Evolutionary conservation across 192 early-diverging fungal genomes (phyloP), one percentile per base, ranked within the genome.

Genomic region (Mortierella antarctica): DNA sequence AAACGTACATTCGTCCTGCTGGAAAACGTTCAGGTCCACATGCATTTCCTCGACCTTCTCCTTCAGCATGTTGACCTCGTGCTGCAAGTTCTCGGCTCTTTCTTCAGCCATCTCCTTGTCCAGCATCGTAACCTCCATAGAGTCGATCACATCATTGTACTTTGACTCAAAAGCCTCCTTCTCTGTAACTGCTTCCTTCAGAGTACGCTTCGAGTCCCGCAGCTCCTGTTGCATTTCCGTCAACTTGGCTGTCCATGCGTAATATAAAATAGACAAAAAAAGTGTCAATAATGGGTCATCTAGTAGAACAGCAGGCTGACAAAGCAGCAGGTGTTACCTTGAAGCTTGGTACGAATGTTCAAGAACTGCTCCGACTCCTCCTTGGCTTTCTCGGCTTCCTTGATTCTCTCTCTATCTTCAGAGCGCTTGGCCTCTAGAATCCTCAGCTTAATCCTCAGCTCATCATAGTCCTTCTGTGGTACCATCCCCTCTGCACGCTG

Each of bases 51-150:
- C 94, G 8, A 95, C 82, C 65, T 93, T 92, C 62, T 96, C 95
- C 63, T 93, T 93, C 20, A 96, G 74, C 20, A 86, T 62, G 45
- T 84, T 84, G 0, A 91, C 84, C 71, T 96, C 95, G 39, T 91
- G 91, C 66, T 91, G 87, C 59, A 96, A 62, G 17, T 88, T 84
- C 50, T 97, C 96, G 21, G 91, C 90, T 49, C 87, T 88, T 72
- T 97, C 96, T 67, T 96, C 96, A 0, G 95, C 96, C 88, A 96
- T 90, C 81, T 98, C 96, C 75, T 93, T 93, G 86, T 98, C 97
- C 14, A 98, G 72, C 6, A 94, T 85, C 62, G 93, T 89, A 83
- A 96, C 91, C 82, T 98, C 97, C 83, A 96, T 86, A 15, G 84
- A 84, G 23, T 96, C 96, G 21, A 89, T 66, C 17, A 91, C 84